phyloP scores from a whole-genome alignment of 1,139 yeast genomes.

The Pichia sp. region DNA sequence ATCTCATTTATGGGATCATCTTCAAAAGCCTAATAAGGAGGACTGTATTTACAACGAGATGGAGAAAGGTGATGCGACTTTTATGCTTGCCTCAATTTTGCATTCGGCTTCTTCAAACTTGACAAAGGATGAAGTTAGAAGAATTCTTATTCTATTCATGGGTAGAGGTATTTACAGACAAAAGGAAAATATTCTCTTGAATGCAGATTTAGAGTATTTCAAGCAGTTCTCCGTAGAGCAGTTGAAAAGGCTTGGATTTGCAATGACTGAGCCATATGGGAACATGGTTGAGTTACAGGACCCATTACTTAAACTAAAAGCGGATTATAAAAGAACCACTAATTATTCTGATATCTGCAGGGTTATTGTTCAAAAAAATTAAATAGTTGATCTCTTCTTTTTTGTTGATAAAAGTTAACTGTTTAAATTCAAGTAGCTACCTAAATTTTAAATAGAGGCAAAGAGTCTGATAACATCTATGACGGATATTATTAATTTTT shows the following conservation, averaged over 20 bases:
- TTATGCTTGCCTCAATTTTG: conserved; percentile 31
- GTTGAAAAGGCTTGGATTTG: conserved; percentile 14
- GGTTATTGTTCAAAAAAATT: too few species aligned
- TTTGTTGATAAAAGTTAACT: too few species aligned
- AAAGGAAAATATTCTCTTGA: conserved; percentile 28
- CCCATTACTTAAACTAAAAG: conserved; percentile 10
- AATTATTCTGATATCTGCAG: conserved; percentile 16
- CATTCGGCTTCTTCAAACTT: conserved; percentile 33
- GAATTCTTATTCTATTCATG: conserved; percentile 29
- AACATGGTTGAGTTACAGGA: conserved; percentile 17
- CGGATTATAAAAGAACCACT: conserved; percentile 9
- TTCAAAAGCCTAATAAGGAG: conserved; percentile 27
- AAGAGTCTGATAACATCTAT: conserved; percentile 4
- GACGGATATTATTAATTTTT: conserved; percentile 3
- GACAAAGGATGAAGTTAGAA: conserved; percentile 28
- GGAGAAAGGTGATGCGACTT: conserved; percentile 32
- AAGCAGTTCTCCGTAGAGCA: conserved; percentile 16
- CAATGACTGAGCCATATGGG: conserved; percentile 18
- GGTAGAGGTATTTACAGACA: conserved; percentile 29
- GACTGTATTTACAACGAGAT: conserved; percentile 28
- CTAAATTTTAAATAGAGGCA: conserved; percentile 2
- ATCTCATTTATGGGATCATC: conserved; percentile 31
- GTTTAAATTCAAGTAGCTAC: neutral
- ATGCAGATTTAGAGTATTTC: conserved; percentile 12
- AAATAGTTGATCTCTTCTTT: too few species aligned